phyloP scores from a whole-genome alignment of 2,329 filamentous ascomycete species.

The Stachybotrys echinatus region DNA sequence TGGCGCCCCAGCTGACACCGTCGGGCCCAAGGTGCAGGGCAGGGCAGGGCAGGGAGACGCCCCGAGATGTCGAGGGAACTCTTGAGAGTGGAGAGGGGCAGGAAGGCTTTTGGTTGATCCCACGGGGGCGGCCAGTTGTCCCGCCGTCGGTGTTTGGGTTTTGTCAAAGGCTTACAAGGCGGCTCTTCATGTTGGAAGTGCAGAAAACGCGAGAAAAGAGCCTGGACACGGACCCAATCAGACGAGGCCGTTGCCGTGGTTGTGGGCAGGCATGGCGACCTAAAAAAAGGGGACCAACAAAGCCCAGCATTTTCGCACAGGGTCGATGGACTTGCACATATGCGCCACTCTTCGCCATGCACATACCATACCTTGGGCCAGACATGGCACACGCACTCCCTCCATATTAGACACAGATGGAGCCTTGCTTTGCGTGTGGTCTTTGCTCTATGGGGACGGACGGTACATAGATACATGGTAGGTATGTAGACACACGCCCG shows the following conservation, averaged over 20 bases:
- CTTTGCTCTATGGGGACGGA: no score
- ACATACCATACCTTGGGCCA: neutral
- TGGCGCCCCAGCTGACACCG: constrained; percentile 4
- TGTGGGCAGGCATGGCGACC: no score
- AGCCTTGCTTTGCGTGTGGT: no score
- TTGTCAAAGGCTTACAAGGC: neutral
- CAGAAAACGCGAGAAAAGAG: no score
- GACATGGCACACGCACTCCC: no score
- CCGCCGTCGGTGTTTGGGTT: neutral
- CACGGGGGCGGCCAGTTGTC: neutral
- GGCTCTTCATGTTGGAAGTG: no score
- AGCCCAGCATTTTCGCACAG: neutral
- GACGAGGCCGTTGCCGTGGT: no score
- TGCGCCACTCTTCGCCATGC: neutral
- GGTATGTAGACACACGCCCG: neutral
- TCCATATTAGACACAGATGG: no score
- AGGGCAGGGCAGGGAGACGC: neutral
- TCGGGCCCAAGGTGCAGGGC: neutral
- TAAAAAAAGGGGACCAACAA: neutral
- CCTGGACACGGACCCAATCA: no score
- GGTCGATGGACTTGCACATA: neutral
- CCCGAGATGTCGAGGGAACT: neutral
- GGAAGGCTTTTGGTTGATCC: neutral
- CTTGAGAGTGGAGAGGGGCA: neutral
- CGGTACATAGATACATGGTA: neutral